Percentiles rank a stretch among this genome's conserved stretches.
These are phyloP conservation scores for Colletotrichum plurivorum DNA, from an alignment of 2,329 filamentous ascomycete species.

Conservation along the genomic window DNA sequence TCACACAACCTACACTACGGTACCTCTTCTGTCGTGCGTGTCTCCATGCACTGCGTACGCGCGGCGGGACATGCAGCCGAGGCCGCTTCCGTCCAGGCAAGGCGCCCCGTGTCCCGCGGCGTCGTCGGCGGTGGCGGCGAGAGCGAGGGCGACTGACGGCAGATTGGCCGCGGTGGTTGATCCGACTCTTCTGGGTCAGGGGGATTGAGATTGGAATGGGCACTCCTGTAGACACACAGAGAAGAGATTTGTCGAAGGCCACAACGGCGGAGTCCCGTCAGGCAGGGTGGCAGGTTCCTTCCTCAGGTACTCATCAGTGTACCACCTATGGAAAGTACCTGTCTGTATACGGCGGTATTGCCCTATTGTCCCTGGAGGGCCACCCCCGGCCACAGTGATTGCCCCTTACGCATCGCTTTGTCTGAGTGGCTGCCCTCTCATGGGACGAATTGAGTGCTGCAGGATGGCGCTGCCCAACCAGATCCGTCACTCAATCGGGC, in stretches of 20 bases:
- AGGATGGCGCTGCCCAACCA: constrained; percentile 41
- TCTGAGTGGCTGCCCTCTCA: neutral
- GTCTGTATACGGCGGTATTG: neutral
- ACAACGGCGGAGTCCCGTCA: too few species aligned
- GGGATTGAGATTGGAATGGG: too few species aligned
- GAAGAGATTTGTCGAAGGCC: too few species aligned
- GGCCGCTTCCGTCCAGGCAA: constrained; percentile 24
- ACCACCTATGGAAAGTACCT: too few species aligned
- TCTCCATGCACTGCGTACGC: neutral
- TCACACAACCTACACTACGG: constrained; percentile 15
- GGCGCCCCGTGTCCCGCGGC: constrained; percentile 3
- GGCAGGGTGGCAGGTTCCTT: too few species aligned
- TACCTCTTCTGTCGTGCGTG: constrained; percentile 3
- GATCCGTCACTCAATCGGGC: constrained; percentile 50
- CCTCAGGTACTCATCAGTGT: too few species aligned
- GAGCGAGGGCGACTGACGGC: neutral
- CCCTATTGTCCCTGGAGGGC: neutral
- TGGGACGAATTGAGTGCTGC: constrained; percentile 23
- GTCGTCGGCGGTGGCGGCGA: neutral
- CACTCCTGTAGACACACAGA: too few species aligned
- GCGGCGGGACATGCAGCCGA: constrained; percentile 23
- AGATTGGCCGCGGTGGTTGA: neutral
- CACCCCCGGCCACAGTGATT: neutral
- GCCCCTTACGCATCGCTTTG: neutral
- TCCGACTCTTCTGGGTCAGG: neutral